phyloP scores from a whole-genome alignment of 2,329 filamentous ascomycete genomes.

The Hirsutella thompsonii region DNA sequence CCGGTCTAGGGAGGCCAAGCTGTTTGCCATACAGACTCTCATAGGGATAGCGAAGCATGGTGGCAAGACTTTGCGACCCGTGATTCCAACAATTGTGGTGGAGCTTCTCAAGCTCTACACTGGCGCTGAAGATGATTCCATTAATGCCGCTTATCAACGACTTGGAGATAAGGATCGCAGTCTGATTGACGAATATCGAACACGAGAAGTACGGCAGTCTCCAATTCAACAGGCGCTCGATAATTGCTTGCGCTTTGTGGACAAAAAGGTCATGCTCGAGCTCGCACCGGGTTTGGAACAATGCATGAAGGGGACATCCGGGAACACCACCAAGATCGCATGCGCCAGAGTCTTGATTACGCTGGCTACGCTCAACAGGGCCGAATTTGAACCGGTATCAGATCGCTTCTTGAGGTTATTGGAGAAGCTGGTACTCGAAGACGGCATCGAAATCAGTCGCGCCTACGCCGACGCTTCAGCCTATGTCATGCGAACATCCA shows the following conservation, averaged over 20 bases:
- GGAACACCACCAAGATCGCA: conserved; percentile 87
- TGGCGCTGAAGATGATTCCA: conserved; percentile 73
- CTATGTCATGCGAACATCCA: conserved; percentile 58
- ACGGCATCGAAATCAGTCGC: conserved; percentile 85
- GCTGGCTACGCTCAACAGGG: conserved; percentile 66
- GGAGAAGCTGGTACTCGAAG: conserved; percentile 73
- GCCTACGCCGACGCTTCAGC: conserved; percentile 80
- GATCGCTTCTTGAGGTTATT: conserved; percentile 65
- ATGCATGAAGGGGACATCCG: conserved; percentile 75
- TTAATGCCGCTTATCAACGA: conserved; percentile 89
- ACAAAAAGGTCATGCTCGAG: conserved; percentile 62
- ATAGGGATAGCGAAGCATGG: conserved; percentile 85
- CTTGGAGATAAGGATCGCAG: conserved; percentile 78
- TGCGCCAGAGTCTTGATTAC: conserved; percentile 77
- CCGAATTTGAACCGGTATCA: conserved; percentile 63
- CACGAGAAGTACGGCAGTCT: conserved; percentile 69
- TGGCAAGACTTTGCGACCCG: conserved; percentile 64
- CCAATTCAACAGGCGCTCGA: conserved; percentile 90
- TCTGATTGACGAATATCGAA: conserved; percentile 77
- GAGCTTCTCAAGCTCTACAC: conserved; percentile 73
- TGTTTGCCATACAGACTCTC: conserved; percentile 71
- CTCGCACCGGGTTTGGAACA: conserved; percentile 61
- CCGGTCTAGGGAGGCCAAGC: conserved; percentile 73
- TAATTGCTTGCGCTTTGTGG: conserved; percentile 71
- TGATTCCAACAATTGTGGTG: conserved; percentile 70